Base-by-base conservation (phyloP, 805 yeast genomes). In the Cephaloascus fragrans region DNA sequence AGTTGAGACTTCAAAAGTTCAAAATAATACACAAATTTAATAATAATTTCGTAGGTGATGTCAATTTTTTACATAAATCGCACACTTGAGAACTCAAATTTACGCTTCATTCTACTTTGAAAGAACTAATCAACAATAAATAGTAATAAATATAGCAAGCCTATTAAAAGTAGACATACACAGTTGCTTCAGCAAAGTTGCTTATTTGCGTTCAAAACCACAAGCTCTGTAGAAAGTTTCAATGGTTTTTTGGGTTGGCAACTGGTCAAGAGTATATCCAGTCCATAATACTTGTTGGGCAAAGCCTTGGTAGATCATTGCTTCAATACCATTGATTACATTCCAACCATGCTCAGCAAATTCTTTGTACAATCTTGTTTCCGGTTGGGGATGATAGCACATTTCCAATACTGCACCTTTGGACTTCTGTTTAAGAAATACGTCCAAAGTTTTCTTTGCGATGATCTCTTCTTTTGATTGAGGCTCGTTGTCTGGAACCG, bases 241-340 rank as follows among this genome's bases (percentile, higher is more conserved):
- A 9, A 44, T 51, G 5, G 48, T 57, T 19, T 53, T 51, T 19
- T 47, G 37, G 3, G 49, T 46, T 2, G 59, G 61, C 46, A 57
- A 42, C 31, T 57, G 54, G 4, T 46, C 47, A 17, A 56, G 37
- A 2, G 36, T 17, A 37, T 47, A 51, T 4, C 62, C 62, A 3
- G 60, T 53, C 62, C 64, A 59, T 35, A 59, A 45, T 19, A 44
- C 45, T 40, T 55, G 55, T 42, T 58, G 62, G 2, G 59, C 59
- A 10, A 58, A 32, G 10, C 59, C 62, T 39, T 58, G 61, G 45
- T 54, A 53, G 16, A 57, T 51, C 59, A 57, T 56, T 17, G 60
- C 61, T 38, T 53, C 52, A n/a, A 52, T 48, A 3, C 62, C 64
- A 23, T 48, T 44, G 8, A 59, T 56, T 6, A 57, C 62, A 14